These are phyloP conservation scores for Phylloporus sp. DNA, from an alignment of 768 basidiomycete species.

Conservation along the genomic window DNA sequence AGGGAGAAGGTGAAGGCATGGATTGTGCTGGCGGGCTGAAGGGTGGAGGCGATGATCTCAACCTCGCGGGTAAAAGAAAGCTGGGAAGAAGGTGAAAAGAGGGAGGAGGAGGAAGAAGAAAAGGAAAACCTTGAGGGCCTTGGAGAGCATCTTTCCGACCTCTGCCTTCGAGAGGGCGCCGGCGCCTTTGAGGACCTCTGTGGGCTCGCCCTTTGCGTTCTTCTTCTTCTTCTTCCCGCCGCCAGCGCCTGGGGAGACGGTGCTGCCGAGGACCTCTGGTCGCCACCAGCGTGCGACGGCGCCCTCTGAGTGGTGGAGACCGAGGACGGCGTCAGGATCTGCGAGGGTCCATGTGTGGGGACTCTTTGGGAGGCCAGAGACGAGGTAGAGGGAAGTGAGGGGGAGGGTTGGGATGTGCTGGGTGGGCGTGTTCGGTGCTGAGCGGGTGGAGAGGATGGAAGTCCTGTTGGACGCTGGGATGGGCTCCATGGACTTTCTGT, in stretches of 20 bases:
- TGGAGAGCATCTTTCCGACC: slow-evolving; percentile 85
- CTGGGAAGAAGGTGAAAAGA: slow-evolving; percentile 33
- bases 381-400: slow-evolving; percentile 79
- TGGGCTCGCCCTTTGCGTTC: slow-evolving; percentile 50
- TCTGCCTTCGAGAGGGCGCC: slow-evolving; percentile 82
- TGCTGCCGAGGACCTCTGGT: slow-evolving; percentile 86
- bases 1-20: slow-evolving; percentile 89
- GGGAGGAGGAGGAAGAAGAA: not conserved
- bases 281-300: slow-evolving; percentile 89
- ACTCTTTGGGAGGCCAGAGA: slow-evolving; percentile 83
- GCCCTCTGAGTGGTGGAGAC: slow-evolving; percentile 76
- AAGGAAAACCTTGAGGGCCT: slow-evolving; percentile 72
- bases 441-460: slow-evolving; percentile 69
- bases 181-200: slow-evolving; percentile 63
- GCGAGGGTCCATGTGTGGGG: slow-evolving; percentile 88
- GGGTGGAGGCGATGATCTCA: slow-evolving; percentile 90
- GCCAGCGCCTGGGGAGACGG: slow-evolving; percentile 78
- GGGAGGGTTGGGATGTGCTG: slow-evolving; percentile 69
- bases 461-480: slow-evolving; percentile 73
- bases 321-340: slow-evolving; percentile 76
- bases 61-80: slow-evolving; percentile 90
- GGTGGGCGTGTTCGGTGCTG: slow-evolving; percentile 39
- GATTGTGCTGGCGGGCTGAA: slow-evolving; percentile 88
- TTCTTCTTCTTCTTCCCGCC: slow-evolving; percentile 70
- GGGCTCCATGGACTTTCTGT: slow-evolving; percentile 78